Evolutionary conservation across 2,329 filamentous ascomycete genomes (phyloP).

Genomic region (Cercospora canescens): DNA sequence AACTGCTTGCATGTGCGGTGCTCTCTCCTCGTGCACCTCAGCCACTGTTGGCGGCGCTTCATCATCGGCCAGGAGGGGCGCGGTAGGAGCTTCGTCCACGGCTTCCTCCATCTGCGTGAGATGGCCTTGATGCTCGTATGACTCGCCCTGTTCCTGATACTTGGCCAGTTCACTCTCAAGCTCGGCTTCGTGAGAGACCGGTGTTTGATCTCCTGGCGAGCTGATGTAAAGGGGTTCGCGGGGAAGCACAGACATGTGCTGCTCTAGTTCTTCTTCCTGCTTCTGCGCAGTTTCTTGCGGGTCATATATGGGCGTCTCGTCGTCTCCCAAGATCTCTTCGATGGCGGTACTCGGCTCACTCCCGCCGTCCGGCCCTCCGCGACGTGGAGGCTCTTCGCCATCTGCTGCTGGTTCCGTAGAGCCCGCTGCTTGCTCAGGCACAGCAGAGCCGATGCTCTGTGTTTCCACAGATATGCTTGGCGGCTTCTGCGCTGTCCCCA

Average conservation of each 20-base stretch:
- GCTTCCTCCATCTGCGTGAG: slow-evolving; percentile 48
- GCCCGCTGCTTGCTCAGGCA: slow-evolving; percentile 14
- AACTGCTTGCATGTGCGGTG: slow-evolving; percentile 13
- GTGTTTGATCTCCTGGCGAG: slow-evolving; percentile 18
- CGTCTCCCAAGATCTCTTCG: slow-evolving; percentile 19
- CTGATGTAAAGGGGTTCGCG: slow-evolving; percentile 16
- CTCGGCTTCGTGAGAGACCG: slow-evolving; percentile 9
- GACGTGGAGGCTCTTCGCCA: slow-evolving; percentile 16
- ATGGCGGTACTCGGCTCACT: slow-evolving; percentile 9
- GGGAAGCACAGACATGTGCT: slow-evolving; percentile 20
- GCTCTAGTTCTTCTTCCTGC: slow-evolving; percentile 27
- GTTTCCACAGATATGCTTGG: slow-evolving; percentile 22
- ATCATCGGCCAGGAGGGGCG: slow-evolving; percentile 44
- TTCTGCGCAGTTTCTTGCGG: slow-evolving; percentile 25
- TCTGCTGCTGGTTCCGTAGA: slow-evolving; percentile 15
- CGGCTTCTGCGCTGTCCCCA: slow-evolving; percentile 9
- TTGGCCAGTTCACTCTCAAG: slow-evolving; percentile 17
- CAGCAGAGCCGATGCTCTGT: not conserved
- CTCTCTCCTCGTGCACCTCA: slow-evolving; percentile 10
- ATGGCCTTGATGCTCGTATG: slow-evolving; percentile 51
- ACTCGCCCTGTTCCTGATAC: slow-evolving; percentile 7
- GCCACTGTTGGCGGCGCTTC: slow-evolving; percentile 34
- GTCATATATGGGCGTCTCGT: slow-evolving; percentile 27
- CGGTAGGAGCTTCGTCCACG: slow-evolving; percentile 43
- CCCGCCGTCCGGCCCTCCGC: slow-evolving; percentile 20